These are phyloP conservation scores for Penicillium decumbens DNA, from an alignment of 2,329 filamentous ascomycete species.

Conservation along the genomic window DNA sequence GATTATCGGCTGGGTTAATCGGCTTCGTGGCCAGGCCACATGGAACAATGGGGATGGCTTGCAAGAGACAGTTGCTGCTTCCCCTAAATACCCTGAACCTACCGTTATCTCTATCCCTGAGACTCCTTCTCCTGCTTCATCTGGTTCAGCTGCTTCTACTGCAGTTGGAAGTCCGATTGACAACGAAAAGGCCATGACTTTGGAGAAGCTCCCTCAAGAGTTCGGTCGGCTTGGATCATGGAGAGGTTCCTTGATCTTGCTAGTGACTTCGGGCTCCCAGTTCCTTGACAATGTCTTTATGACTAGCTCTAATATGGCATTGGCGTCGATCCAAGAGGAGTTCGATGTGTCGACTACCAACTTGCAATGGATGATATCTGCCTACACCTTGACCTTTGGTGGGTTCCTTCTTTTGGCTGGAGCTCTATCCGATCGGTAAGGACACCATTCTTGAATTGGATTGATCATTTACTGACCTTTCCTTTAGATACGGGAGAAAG, in stretches of 20 bases:
- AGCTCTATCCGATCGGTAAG: conserved; percentile 16
- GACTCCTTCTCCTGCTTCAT: conserved; percentile 5
- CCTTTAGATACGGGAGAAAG: conserved; percentile 34
- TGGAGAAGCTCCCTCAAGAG: conserved; percentile 25
- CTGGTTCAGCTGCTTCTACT: conserved; percentile 9
- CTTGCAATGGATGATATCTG: conserved; percentile 43
- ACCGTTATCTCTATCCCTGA: conserved; percentile 15
- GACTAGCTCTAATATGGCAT: conserved; percentile 41
- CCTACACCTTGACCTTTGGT: conserved; percentile 41
- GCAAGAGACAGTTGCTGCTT: neutral
- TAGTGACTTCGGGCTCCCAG: conserved; percentile 43
- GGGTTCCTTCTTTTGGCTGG: conserved; percentile 19
- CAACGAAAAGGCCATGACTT: conserved; percentile 15
- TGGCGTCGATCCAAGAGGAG: conserved; percentile 41
- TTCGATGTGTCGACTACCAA: conserved; percentile 34
- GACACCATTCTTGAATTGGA: neutral
- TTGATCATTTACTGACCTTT: conserved; percentile 2
- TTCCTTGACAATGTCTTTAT: conserved; percentile 46
- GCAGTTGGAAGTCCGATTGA: conserved; percentile 17
- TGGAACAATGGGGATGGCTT: conserved; percentile 1
- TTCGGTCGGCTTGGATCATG: conserved; percentile 37
- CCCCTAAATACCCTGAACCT: conserved; percentile 15
- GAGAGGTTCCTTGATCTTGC: conserved; percentile 37
- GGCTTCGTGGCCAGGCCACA: conserved; percentile 8
- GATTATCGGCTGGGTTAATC: conserved; percentile 14